Base-by-base conservation (phyloP, 441 rosid species). In the Dalechampia spathulata region DNA sequence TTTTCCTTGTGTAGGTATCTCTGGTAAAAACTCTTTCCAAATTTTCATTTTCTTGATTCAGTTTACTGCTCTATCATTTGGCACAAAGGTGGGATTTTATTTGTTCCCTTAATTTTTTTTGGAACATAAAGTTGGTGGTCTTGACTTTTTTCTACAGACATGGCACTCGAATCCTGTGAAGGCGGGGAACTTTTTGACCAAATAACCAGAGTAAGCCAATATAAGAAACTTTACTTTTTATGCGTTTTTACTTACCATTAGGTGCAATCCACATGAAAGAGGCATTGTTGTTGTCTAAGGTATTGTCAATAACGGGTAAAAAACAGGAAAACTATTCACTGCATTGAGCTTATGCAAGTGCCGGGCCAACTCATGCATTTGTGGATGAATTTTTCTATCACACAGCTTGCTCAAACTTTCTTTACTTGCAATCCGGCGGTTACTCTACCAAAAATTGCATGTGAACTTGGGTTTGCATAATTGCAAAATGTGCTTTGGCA, bases 161-260 rank as follows among this genome's bases (percentile, higher is more conserved):
- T 94, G 99, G 99, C 98, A 34, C 96, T 94, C 55, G 99, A 94
- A 73, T 90, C 99, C 50, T 94, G 98, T 49, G 95, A 94, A 76
- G 99, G 95, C 25, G 99, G 99, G 47, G 99, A 94, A 56, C 95
- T 86, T 76, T 94, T 94, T 55, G 98, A 86, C 75, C 99, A 94
- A 74, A 90, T 94, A 72, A 88, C 92, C 15, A 79, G 98, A 75
- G 99, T 94, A 85, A 77, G 94, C 69, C 70, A 40, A 23, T 58
- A 23, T 45, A 48, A 20, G 49, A 66, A 50, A 32, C 57, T 62
- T 11, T 36, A 25, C 2, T 7, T 12, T 9, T 49, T 2, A n/a
- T n/a, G n/a, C 21, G 27, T 3, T 32, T 47, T 54, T 40, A 47
- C 42, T 12, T 39, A 13, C 23, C 8, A 45, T n/a, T 47, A 37